Evolutionary conservation across 2,329 filamentous ascomycete species (phyloP).

Genomic region (Claviceps sp.): DNA sequence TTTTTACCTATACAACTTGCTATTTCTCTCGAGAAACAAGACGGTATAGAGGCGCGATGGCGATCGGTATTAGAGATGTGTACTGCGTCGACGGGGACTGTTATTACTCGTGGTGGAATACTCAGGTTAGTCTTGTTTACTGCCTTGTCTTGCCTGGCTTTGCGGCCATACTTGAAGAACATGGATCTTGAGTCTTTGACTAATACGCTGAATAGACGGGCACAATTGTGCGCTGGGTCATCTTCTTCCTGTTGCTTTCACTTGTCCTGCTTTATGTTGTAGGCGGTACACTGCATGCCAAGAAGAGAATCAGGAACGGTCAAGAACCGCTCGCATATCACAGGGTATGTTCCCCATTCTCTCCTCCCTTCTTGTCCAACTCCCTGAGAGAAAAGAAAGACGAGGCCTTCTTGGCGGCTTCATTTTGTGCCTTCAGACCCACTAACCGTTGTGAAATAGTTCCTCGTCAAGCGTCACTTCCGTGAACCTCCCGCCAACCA

Average conservation of each 20-base stretch:
- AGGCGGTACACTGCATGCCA: conserved; percentile 58
- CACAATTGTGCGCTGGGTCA: conserved; percentile 55
- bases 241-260: conserved; percentile 49
- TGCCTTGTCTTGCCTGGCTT: not conserved
- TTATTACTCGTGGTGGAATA: conserved; percentile 16
- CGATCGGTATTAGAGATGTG: not conserved
- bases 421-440: too few species aligned
- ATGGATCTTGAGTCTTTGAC: not conserved
- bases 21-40: too few species aligned
- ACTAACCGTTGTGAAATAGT: conserved; percentile 21
- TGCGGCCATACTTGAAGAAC: not conserved
- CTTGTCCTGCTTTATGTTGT: conserved; percentile 49
- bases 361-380: not conserved
- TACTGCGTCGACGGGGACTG: conserved; percentile 2
- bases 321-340: conserved; percentile 56
- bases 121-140: conserved; percentile 11
- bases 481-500: conserved; percentile 14
- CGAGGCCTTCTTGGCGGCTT: not conserved
- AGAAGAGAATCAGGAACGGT: conserved; percentile 50
- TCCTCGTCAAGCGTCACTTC: conserved; percentile 30
- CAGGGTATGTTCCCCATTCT: conserved; percentile 32
- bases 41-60: not conserved
- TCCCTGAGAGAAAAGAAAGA: too few species aligned
- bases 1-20: too few species aligned
- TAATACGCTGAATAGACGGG: conserved; percentile 34